These are phyloP conservation scores for Zanthoxylum bungeanum DNA, from an alignment of 345 rosid genomes.

Conservation along the genomic window DNA sequence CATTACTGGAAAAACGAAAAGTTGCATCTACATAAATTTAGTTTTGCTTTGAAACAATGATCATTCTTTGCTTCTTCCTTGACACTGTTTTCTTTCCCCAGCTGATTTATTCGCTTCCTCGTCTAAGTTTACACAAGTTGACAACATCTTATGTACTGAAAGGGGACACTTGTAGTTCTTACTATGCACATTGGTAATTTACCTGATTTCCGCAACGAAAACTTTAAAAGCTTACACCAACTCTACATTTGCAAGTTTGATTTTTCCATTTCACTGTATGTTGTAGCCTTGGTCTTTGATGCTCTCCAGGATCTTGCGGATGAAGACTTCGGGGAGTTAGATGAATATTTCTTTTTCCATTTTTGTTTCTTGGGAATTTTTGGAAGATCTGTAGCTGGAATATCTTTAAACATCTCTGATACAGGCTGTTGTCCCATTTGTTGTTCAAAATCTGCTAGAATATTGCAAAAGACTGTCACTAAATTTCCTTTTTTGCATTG, in stretches of 20 bases:
- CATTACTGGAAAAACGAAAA: slow-evolving; percentile 9
- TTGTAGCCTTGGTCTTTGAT: slow-evolving; percentile 26
- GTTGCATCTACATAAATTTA: slow-evolving; percentile 9
- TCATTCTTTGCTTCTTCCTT: not conserved
- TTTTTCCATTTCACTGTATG: slow-evolving; percentile 23
- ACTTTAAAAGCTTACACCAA: slow-evolving; percentile 7
- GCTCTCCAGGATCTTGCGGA: slow-evolving; percentile 34
- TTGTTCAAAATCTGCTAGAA: slow-evolving; percentile 40
- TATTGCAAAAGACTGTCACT: not conserved
- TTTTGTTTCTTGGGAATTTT: slow-evolving; percentile 45
- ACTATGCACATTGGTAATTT: slow-evolving; percentile 6
- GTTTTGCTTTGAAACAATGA: not conserved
- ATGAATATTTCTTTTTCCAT: slow-evolving; percentile 44
- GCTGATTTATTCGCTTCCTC: not conserved
- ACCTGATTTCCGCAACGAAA: not conserved
- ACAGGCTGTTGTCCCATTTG: slow-evolving; percentile 29
- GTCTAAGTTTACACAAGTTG: slow-evolving; percentile 11
- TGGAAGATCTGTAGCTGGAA: slow-evolving; percentile 30
- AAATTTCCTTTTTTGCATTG: not conserved
- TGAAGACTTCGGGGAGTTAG: slow-evolving; percentile 42
- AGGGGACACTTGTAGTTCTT: not conserved
- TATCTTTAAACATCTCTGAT: slow-evolving; percentile 28
- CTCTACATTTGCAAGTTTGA: slow-evolving; percentile 19
- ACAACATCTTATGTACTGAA: not conserved
- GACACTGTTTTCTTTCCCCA: not conserved